Base-by-base conservation (phyloP, 2,329 filamentous ascomycete genomes). In the Botryosphaeria agaves region DNA sequence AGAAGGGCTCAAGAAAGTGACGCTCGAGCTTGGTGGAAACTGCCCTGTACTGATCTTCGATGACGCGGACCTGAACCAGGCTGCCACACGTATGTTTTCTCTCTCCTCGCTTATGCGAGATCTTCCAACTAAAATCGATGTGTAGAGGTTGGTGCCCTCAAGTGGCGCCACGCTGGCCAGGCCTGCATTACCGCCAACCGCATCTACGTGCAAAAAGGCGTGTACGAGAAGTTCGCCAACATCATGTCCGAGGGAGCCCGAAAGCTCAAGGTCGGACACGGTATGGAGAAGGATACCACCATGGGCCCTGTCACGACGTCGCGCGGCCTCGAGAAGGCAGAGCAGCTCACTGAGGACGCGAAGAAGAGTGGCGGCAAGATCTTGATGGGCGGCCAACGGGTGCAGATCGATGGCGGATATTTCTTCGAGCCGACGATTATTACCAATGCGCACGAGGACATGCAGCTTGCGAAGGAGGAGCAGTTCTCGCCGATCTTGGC, bases 391-490 rank as follows among this genome's bases (percentile, higher is more conserved):
- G 73, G 69, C 3, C 55, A 62, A 32, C 58, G 55, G 30, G 44
- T 58, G 2, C 60, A 63, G 2, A 45, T 47, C 15, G 48, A 56
- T 6, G 52, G 57, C 0, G 72, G 73, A 4, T 80, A 75, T 51
- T 82, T 78, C 57, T 77, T 79, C 49, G 61, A 76, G 45, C 74
- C 72, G 2, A 79, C 74, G 0, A 66, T 79, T 32, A 62, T 80
- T 24, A 62, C 62, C 0, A 63, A 65, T 4, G 67, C 72, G 37
- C 70, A 59, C 5, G 51, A 58, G 7, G 59, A 70, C 2, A 76
- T 77, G 71, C 46, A 59, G 36, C 56, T 63, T 32, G 45, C 56
- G 2, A 52, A 56, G 1, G 73, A 79, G 40, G 74, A 79, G 51
- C 69, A 65, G 0, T 79, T 80, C 41, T 72, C 69, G 0, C 74